These are phyloP conservation scores for Malania oleifera DNA, from an alignment of 164 flowering plant genomes.

Conservation along the genomic window DNA sequence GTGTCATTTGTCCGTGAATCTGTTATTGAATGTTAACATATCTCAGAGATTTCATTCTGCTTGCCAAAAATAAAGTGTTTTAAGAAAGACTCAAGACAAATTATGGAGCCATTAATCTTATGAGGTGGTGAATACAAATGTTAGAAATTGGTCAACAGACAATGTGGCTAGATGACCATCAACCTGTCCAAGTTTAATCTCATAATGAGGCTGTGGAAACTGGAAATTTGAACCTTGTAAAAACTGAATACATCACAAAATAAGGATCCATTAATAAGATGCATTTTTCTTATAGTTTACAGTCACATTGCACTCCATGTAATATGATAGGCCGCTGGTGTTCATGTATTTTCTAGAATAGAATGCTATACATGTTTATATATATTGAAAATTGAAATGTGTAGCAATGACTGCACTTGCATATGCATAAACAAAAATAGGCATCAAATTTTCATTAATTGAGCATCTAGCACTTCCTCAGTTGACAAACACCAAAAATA, in stretches of 20 bases:
- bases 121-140: background rate
- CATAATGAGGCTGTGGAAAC: background rate
- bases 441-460: background rate
- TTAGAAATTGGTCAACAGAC: background rate
- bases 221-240: background rate
- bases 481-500: background rate
- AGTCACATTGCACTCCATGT: background rate
- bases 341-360: conserved; percentile 1
- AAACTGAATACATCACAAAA: background rate
- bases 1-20: conserved; percentile 15
- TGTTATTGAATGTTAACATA: conserved; percentile 8
- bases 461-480: background rate
- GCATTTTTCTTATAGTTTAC: background rate
- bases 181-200: background rate
- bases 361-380: background rate
- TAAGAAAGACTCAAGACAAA: too few relatives aligned
- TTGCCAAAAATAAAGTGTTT: too few relatives aligned
- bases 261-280: background rate
- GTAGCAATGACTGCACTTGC: background rate
- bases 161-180: background rate
- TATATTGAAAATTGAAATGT: background rate
- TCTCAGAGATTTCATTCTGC: background rate
- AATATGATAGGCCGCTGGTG: background rate
- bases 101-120: background rate
- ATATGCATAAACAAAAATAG: background rate